phyloP scores from a whole-genome alignment of 2,329 filamentous ascomycete genomes.

The Graphiopsis chlorocephala region DNA sequence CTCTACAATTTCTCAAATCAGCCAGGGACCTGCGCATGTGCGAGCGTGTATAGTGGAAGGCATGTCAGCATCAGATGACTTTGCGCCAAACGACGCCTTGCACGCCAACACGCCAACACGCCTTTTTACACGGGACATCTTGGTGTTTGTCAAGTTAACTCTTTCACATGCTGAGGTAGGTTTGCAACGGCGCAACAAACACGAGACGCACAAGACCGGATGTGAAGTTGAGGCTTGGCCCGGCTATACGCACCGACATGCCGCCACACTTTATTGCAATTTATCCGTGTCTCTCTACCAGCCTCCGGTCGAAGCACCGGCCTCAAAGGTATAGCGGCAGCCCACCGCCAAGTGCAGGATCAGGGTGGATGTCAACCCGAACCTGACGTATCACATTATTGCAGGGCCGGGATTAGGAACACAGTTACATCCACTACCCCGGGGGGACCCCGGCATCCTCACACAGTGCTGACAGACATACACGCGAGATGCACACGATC shows the following conservation, averaged over 20 bases:
- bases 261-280: background rate
- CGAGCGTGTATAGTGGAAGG: background rate
- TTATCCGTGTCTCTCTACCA: background rate
- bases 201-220: background rate
- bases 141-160: background rate
- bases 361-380: slow-evolving; percentile 2
- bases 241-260: slow-evolving; percentile 1
- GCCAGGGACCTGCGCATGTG: background rate
- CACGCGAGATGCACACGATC: slow-evolving; percentile 5
- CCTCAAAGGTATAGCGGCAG: background rate
- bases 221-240: background rate
- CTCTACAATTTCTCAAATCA: background rate
- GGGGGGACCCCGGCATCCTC: slow-evolving; percentile 7
- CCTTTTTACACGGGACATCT: background rate
- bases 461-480: background rate
- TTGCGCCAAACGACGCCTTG: background rate
- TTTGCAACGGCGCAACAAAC: background rate
- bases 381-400: slow-evolving; percentile 1
- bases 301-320: background rate
- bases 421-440: slow-evolving; percentile 3
- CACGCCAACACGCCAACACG: background rate
- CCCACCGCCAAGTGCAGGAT: background rate
- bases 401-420: background rate
- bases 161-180: background rate
- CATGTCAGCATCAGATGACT: background rate